phyloP scores from a whole-genome alignment of 306 rosid species.

The Fragaria nilgerrensis region DNA sequence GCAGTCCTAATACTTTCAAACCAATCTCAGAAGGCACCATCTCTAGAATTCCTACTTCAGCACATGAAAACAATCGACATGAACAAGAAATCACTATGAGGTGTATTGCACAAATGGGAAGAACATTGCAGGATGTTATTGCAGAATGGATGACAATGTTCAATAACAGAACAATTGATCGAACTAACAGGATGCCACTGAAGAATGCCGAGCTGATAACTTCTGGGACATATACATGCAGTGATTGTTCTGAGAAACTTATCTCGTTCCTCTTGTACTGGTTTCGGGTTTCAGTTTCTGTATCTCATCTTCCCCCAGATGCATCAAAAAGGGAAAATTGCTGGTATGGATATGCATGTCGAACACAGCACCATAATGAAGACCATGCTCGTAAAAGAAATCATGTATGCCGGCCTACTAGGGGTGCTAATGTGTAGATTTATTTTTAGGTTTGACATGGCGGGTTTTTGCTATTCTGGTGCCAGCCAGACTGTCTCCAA shows the following conservation, averaged over 20 bases:
- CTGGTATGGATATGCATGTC: conserved; percentile 92
- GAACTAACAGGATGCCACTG: conserved; percentile 50
- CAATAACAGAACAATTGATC: conserved; percentile 70
- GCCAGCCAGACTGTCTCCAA: not conserved
- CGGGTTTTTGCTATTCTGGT: not conserved
- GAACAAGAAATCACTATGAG: conserved; percentile 76
- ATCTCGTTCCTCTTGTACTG: conserved; percentile 84
- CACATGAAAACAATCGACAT: conserved; percentile 76
- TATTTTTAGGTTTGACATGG: not conserved
- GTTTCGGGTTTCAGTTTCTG: conserved; percentile 72
- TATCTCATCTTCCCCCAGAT: conserved; percentile 49
- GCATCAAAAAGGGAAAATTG: conserved; percentile 73
- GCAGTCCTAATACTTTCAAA: conserved; percentile 63
- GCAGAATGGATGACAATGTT: conserved; percentile 69
- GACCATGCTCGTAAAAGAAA: conserved; percentile 83
- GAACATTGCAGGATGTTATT: conserved; percentile 74
- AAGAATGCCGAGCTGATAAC: conserved; percentile 60
- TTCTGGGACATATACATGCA: conserved; percentile 53
- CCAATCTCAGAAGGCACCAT: conserved; percentile 54
- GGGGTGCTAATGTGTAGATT: conserved; percentile 34
- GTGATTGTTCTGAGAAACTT: conserved; percentile 72
- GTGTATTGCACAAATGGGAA: conserved; percentile 78
- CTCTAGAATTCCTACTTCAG: conserved; percentile 56
- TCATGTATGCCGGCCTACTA: conserved; percentile 82
- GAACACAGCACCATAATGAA: conserved; percentile 80